Evolutionary conservation across 192 early-diverging fungal genomes (phyloP), one percentile per base, ranked within the genome.

Genomic region (Coemansia sp.): DNA sequence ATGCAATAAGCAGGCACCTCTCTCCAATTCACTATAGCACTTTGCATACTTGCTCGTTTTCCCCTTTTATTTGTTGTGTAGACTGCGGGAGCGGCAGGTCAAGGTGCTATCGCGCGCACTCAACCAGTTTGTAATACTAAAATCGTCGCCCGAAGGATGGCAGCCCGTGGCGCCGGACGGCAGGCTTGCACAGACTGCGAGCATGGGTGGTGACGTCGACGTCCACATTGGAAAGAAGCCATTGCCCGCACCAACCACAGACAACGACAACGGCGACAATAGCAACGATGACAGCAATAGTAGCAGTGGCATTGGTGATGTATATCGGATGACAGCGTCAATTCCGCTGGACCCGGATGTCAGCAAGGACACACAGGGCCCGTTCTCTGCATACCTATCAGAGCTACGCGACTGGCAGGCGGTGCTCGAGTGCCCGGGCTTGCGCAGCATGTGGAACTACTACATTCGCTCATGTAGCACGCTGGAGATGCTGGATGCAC

Each of bases 401-500:
- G 78, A 81, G 38, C 72, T 81, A 44, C 78, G 78, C 44, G 78
- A 81, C 65, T 81, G 78, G 78, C 78, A 81, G 59, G 72, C 72
- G 3, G 68, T 74, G 17, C 57, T 81, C 28, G 78, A 81, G 52
- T 68, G 78, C 38, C 78, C 78, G 1, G 78, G 72, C 19, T 54
- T 81, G 31, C 78, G 78, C n/a, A 60, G 57, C 29, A 34, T 57
- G 50, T 81, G 78, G 78, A 81, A 81, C 72, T 68, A 81, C 47
- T 81, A 68, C 55, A 22, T 81, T 4, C 37, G 61, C 41, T 36
- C 42, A 6, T 71, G 78, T 50, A 61, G 55, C 0, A 63, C 64
- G 30, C 58, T 81, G 2, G 78, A 81, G 28, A 81, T 81, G 78
- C 65, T 74, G 29, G 78, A 81, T 40, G 57, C 64, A 38, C 61